Conservation (phyloP, 352 stramenopile genomes). For the Blastocystis sp. region DNA sequence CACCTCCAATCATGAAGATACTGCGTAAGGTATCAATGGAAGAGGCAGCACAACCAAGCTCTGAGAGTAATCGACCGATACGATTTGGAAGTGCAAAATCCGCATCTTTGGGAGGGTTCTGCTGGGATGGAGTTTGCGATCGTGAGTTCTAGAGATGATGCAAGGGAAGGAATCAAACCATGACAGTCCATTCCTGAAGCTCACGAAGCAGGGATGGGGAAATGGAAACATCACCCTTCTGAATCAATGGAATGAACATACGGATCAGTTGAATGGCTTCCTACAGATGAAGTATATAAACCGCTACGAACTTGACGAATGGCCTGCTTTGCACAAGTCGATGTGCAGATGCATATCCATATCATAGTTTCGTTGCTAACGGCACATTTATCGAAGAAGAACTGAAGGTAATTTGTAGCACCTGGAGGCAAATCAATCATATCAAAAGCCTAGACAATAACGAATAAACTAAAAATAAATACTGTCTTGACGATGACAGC, state of each 20-base stretch:
- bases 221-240: background rate
- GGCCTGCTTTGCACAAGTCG: background rate
- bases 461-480: background rate
- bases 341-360: slow-evolving; percentile 30
- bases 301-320: background rate
- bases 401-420: background rate
- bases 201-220: background rate
- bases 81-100: background rate
- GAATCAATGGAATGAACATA: background rate
- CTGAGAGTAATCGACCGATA: background rate
- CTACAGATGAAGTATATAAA: background rate
- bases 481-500: background rate
- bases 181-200: background rate
- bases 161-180: background rate
- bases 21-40: background rate
- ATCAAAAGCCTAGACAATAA: slow-evolving; percentile 18
- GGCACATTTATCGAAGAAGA: background rate
- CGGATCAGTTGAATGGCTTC: slow-evolving; percentile 8
- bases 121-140: background rate
- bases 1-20: background rate
- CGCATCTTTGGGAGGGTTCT: background rate
- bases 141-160: background rate
- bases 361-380: background rate
- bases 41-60: background rate
- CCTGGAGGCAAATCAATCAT: slow-evolving; percentile 36